Conservation (phyloP, 2,329 filamentous ascomycete species). For the Exophiala sp. region DNA sequence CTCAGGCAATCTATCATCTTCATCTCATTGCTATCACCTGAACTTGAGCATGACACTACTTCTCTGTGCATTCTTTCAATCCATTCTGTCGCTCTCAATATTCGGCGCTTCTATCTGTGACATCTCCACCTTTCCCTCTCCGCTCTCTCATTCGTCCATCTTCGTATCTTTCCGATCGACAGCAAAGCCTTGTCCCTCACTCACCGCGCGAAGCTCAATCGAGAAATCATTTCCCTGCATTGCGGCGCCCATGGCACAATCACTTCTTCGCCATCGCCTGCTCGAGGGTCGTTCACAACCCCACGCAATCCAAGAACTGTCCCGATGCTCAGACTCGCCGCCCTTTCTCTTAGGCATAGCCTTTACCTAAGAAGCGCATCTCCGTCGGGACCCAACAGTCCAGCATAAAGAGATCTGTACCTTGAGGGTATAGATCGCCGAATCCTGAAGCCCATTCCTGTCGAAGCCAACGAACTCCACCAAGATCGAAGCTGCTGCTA, state of each 20-base stretch:
- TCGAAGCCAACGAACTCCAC: no score
- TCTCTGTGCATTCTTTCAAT: not conserved
- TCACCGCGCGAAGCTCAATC: conserved; percentile 16
- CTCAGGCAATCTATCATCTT: no score
- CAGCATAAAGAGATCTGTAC: no score
- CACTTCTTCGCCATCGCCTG: not conserved
- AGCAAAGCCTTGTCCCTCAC: not conserved
- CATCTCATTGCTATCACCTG: no score
- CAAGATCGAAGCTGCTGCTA: no score
- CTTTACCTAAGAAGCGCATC: not conserved
- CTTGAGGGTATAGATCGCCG: no score
- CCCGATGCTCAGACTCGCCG: no score
- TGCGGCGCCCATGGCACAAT: not conserved
- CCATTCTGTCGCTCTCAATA: not conserved
- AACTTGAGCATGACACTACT: no score
- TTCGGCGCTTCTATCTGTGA: not conserved
- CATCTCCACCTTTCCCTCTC: not conserved
- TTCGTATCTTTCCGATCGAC: not conserved
- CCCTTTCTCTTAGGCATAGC: conserved; percentile 5
- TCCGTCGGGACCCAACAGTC: no score
- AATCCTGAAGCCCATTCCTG: no score
- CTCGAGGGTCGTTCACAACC: not conserved
- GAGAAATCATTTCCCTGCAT: conserved; percentile 22
- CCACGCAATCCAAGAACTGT: no score
- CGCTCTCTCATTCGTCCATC: not conserved